Base-by-base conservation (phyloP, 495 filamentous ascomycete species). In the Neurospora discreta region DNA sequence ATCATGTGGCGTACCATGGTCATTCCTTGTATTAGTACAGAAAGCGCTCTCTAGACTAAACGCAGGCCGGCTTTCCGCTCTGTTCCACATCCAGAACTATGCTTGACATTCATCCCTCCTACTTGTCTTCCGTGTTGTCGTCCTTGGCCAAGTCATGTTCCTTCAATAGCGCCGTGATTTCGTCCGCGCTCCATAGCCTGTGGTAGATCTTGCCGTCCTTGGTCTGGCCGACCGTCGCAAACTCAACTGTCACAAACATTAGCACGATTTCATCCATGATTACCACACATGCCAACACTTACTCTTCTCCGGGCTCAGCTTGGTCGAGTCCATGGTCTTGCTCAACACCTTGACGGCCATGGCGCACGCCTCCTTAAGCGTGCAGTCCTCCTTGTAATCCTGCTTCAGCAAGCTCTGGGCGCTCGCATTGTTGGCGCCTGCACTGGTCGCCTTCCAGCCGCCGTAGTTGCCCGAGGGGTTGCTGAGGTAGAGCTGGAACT, bases 251-350 rank as follows among this genome's bases (percentile, higher is more conserved):
- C 60, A 23, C 39, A 58, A 68, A 33, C 43, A 71, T 76, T 77
- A 70, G 74, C 33, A 39, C 18, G 40, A 68, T 39, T 58, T 36
- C n/a, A 68, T 30, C 13, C 69, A 5, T 36, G 38, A 5, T n/a
- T n/a, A n/a, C 10, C 39, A 1, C 2, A 18, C n/a, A 10, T 60
- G 4, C 15, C 15, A 33, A 69, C 36, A 78, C 82, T 80, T 84
- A 97, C 94, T 97, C 88, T 99, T 99, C 86, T 98, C 94, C 78
- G 94, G 97, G 86, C 93, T 97, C 77, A 99, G 82, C 86, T 97
- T 98, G 7, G 95, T 98, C 52, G 93, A 95, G 82, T 99, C 95
- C 96, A 99, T 99, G 5, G 95, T 99, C 89, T 99, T 99, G 88
- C 95, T 98, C 74, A 99, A 84, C 70, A 98, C 95, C 89, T 99